Conservation (phyloP, 2,329 filamentous ascomycete genomes). For the Rutstroemia sp. region DNA sequence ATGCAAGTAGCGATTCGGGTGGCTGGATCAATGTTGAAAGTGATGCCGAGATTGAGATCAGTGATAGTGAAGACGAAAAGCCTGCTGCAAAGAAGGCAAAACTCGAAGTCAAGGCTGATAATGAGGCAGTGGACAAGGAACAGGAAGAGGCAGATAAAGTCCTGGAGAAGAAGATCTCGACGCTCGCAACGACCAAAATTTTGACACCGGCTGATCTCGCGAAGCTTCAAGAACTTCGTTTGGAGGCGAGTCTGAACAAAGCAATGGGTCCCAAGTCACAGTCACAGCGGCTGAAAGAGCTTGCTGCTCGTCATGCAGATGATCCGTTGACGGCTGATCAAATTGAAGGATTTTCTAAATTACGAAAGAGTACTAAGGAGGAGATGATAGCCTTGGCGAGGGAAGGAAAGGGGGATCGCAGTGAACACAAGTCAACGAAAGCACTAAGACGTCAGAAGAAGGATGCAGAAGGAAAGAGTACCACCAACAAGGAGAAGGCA, state of each 20-base stretch:
- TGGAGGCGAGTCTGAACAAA: constrained; percentile 64
- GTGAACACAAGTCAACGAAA: constrained; percentile 78
- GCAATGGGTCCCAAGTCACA: constrained; percentile 43
- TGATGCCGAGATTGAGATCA: constrained; percentile 71
- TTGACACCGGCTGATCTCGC: constrained; percentile 93
- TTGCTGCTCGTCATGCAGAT: constrained; percentile 61
- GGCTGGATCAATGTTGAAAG: constrained; percentile 90
- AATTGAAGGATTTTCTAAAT: constrained; percentile 76
- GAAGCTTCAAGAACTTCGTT: constrained; percentile 83
- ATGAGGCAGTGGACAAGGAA: constrained; percentile 34
- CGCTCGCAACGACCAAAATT: constrained; percentile 85
- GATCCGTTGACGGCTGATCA: constrained; percentile 85
- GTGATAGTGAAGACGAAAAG: constrained; percentile 68
- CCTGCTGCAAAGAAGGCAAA: constrained; percentile 60
- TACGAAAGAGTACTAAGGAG: constrained; percentile 82
- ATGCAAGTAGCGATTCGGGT: constrained; percentile 61
- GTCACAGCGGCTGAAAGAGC: constrained; percentile 31
- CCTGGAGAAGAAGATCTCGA: constrained; percentile 46
- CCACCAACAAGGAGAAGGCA: constrained; percentile 94
- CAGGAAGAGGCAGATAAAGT: constrained; percentile 35
- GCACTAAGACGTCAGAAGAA: constrained; percentile 83
- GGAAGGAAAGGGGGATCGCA: constrained; percentile 70
- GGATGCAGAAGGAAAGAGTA: constrained; percentile 83
- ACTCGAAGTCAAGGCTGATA: constrained; percentile 25
- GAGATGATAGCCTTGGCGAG: constrained; percentile 78